Evolutionary conservation across 176 grass and related monocot genomes (phyloP).

Genomic region (Paspalum vaginatum): DNA sequence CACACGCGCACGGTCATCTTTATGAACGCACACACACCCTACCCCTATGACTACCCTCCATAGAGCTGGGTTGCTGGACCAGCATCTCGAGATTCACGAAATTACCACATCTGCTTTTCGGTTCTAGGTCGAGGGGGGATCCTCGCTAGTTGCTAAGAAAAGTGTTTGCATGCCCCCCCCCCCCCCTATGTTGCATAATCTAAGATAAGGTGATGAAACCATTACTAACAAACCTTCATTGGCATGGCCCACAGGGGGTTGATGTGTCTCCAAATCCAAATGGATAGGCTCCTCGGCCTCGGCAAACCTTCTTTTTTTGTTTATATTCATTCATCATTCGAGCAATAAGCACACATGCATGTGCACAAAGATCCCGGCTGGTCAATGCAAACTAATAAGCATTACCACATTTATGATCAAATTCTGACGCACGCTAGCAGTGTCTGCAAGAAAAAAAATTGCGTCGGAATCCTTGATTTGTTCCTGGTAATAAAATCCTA

Average conservation of each 20-base stretch:
- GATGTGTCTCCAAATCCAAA: background rate
- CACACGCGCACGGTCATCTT: no score
- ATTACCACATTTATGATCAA: no score
- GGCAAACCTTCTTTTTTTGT: background rate
- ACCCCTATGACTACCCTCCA: no score
- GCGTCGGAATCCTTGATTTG: no score
- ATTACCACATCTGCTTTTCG: no score
- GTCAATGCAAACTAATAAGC: background rate
- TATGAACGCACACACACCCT: no score
- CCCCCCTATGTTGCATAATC: background rate
- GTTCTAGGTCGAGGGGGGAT: background rate
- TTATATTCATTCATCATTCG: no score
- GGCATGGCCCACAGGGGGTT: background rate
- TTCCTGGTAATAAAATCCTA: no score
- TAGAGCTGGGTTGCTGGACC: no score
- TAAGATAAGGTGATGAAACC: background rate
- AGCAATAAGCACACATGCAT: background rate
- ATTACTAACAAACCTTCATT: background rate
- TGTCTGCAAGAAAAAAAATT: no score
- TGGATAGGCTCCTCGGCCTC: slow-evolving; percentile 27
- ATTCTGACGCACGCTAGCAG: no score
- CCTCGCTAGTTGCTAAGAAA: background rate
- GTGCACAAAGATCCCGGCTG: background rate
- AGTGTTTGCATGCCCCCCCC: background rate
- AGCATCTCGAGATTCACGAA: no score